Evolutionary conservation across 2,329 filamentous ascomycete species (phyloP).

Genomic region (Cordyceps tenuipes): DNA sequence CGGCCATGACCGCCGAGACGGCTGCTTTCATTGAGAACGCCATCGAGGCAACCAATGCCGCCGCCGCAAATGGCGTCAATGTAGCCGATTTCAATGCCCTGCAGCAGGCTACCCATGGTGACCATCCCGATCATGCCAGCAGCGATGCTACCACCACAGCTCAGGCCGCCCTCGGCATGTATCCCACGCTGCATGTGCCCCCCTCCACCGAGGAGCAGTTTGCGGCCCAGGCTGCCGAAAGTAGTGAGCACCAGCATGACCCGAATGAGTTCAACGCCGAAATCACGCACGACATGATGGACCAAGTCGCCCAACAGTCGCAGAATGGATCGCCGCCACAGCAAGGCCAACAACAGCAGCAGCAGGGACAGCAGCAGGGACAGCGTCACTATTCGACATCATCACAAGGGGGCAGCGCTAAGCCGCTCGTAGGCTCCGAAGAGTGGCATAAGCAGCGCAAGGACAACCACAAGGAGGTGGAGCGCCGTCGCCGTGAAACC

Average conservation of each 20-base stretch:
- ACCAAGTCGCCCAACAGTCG: constrained; percentile 23
- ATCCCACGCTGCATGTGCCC: constrained; percentile 51
- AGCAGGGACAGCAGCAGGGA: constrained; percentile 20
- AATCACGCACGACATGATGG: constrained; percentile 19
- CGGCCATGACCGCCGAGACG: constrained; percentile 37
- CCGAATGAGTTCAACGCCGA: constrained; percentile 24
- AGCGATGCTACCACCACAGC: constrained; percentile 51
- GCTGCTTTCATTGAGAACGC: constrained; percentile 47
- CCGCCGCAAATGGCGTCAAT: constrained; percentile 33
- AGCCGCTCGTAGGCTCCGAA: constrained; percentile 87
- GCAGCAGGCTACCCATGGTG: constrained; percentile 41
- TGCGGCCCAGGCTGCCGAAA: constrained; percentile 39
- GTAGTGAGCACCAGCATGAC: constrained; percentile 24
- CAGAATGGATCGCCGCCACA: constrained; percentile 32
- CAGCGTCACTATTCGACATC: constrained; percentile 26
- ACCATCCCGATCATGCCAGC: constrained; percentile 41
- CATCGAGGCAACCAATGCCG: constrained; percentile 35
- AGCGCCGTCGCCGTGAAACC: constrained; percentile 90
- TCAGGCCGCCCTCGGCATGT: constrained; percentile 51
- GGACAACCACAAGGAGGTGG: constrained; percentile 98
- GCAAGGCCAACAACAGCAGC: constrained; percentile 17
- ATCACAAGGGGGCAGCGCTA: constrained; percentile 42
- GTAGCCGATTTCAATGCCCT: constrained; percentile 49
- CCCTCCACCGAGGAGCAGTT: constrained; percentile 52
- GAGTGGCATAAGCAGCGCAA: constrained; percentile 98